These are phyloP conservation scores for Lathyrus aphaca DNA, from an alignment of 306 rosid genomes.

Conservation along the genomic window DNA sequence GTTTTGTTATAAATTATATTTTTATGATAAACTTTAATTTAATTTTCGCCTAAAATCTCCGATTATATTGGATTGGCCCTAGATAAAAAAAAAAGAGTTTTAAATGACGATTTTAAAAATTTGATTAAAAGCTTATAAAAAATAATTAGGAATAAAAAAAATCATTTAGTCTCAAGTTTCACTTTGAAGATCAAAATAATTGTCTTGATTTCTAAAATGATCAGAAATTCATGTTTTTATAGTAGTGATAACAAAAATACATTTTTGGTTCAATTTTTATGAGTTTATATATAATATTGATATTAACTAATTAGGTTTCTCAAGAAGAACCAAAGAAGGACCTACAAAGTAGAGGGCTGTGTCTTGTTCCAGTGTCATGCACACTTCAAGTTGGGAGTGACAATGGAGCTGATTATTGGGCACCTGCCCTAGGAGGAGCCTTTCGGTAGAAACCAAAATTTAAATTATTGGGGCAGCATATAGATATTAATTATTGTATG, in stretches of 20 bases:
- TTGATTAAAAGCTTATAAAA: not conserved
- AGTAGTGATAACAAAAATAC: not conserved
- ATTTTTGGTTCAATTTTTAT: not conserved
- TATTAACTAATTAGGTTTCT: slow-evolving; percentile 48
- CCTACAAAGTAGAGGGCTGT: slow-evolving; percentile 89
- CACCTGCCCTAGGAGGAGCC: slow-evolving; percentile 81
- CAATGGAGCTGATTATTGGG: slow-evolving; percentile 99
- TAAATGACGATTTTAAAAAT: too few species aligned
- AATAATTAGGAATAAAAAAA: not conserved
- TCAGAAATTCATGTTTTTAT: not conserved
- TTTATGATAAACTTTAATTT: too few species aligned
- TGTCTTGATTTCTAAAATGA: not conserved
- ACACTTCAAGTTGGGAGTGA: slow-evolving; percentile 93
- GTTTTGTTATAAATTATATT: too few species aligned
- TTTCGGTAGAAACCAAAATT: slow-evolving; percentile 58
- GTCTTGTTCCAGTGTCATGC: slow-evolving; percentile 97
- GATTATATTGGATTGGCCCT: too few species aligned
- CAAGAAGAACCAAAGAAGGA: slow-evolving; percentile 73
- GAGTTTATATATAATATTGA: not conserved
- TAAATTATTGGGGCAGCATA: slow-evolving; percentile 35
- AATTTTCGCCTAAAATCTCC: too few species aligned
- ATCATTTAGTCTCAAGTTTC: not conserved
- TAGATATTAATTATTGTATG: slow-evolving; percentile 27
- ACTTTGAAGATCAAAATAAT: not conserved
- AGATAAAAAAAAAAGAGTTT: too few species aligned